Evolutionary conservation across 2,329 filamentous ascomycete genomes (phyloP).

Genomic region (Aspergillus novoparasiticus): DNA sequence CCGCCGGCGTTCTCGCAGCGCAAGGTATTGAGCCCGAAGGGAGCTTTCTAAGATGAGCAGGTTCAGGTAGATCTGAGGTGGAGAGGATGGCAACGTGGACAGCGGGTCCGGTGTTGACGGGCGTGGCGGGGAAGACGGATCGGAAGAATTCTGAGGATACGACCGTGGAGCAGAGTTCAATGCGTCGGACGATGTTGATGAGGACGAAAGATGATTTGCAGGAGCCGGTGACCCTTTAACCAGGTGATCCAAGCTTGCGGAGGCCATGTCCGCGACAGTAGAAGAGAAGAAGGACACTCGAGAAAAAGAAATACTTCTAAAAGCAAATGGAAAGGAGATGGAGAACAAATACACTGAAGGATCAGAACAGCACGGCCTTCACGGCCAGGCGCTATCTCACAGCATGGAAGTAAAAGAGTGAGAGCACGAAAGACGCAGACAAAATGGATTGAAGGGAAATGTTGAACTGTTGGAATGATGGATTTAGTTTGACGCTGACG

Average conservation of each 20-base stretch:
- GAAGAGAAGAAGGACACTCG: constrained; percentile 9
- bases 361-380: constrained; percentile 28
- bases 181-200: constrained; percentile 31
- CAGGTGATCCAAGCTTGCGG: constrained; percentile 74
- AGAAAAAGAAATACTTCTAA: background rate
- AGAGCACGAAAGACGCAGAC: constrained; percentile 3
- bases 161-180: constrained; percentile 20
- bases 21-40: constrained; percentile 87
- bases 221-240: constrained; percentile 84
- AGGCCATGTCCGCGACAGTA: constrained; percentile 54
- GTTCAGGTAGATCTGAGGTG: constrained; percentile 97
- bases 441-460: background rate
- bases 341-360: constrained; percentile 5
- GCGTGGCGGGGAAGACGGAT: constrained; percentile 49
- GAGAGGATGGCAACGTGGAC: constrained; percentile 80
- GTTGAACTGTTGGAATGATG: background rate
- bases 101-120: constrained; percentile 66
- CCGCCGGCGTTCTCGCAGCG: constrained; percentile 80
- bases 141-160: constrained; percentile 21
- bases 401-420: constrained; percentile 14
- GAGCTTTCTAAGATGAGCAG: constrained; percentile 95
- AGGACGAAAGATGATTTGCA: constrained; percentile 47
- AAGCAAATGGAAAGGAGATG: constrained; percentile 1
- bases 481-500: background rate
- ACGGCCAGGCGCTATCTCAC: constrained; percentile 31